phyloP scores from a whole-genome alignment of 768 basidiomycete species.

The Lactarius indigo region DNA sequence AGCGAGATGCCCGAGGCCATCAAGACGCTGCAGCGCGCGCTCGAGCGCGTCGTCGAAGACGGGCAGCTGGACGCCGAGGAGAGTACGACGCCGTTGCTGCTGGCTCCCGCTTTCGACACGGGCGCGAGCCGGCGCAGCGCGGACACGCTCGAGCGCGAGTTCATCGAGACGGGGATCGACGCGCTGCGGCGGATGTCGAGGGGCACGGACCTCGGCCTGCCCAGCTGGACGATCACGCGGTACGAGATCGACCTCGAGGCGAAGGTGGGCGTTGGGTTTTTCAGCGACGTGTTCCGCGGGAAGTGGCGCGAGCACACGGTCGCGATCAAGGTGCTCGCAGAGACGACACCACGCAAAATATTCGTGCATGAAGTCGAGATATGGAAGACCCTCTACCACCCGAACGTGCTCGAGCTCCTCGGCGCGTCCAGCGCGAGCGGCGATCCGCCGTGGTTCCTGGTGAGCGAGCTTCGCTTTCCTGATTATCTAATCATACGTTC shows the following conservation, averaged over 20 bases:
- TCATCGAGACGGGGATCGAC: slow-evolving; percentile 70
- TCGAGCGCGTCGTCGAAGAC: slow-evolving; percentile 45
- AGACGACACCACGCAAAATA: slow-evolving; percentile 54
- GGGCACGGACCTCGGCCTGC: slow-evolving; percentile 37
- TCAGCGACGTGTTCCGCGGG: slow-evolving; percentile 77
- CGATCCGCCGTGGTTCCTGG: slow-evolving; percentile 72
- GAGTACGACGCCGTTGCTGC: not conserved
- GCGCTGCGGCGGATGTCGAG: slow-evolving; percentile 61
- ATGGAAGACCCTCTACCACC: slow-evolving; percentile 67
- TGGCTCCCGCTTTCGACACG: not conserved
- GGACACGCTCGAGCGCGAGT: slow-evolving; percentile 62
- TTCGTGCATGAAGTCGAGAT: slow-evolving; percentile 69
- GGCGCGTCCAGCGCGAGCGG: slow-evolving; percentile 73
- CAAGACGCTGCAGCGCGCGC: slow-evolving; percentile 69
- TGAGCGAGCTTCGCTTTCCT: slow-evolving; percentile 8
- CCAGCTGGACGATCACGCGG: slow-evolving; percentile 77
- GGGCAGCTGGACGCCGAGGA: slow-evolving; percentile 30
- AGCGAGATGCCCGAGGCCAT: slow-evolving; percentile 79
- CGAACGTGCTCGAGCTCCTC: slow-evolving; percentile 67
- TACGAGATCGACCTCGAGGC: slow-evolving; percentile 73
- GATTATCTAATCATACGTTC: slow-evolving; percentile 23
- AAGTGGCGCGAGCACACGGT: slow-evolving; percentile 64
- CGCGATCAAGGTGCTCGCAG: slow-evolving; percentile 69
- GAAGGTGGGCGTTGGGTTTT: slow-evolving; percentile 69
- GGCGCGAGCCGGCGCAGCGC: slow-evolving; percentile 21